Conservation (phyloP, 208 protist genomes). For the Acanthamoeba pearcei region DNA sequence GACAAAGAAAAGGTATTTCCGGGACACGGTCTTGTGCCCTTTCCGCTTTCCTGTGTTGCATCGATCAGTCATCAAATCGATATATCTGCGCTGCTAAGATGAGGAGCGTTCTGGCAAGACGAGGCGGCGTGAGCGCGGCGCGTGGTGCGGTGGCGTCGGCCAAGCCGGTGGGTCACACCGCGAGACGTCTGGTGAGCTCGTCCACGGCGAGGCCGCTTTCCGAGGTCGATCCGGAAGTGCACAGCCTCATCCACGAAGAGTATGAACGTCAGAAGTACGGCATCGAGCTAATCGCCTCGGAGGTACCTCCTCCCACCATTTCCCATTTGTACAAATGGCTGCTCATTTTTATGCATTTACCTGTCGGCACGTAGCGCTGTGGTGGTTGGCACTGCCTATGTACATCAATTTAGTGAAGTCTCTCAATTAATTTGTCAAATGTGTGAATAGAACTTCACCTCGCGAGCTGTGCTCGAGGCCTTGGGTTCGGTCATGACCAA, state of each 20-base stretch:
- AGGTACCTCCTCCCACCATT: conserved; percentile 82
- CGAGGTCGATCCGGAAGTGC: conserved; percentile 90
- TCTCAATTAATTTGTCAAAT: not conserved
- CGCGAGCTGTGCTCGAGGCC: conserved; percentile 89
- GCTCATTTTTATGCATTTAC: not conserved
- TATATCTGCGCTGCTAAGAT: not conserved
- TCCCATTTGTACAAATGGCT: not conserved
- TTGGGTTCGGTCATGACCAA: conserved; percentile 91
- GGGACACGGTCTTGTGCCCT: not conserved
- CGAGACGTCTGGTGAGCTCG: not conserved
- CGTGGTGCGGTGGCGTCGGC: not conserved
- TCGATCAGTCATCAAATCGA: not conserved
- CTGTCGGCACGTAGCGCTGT: too few relatives aligned
- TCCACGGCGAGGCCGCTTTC: conserved; percentile 77
- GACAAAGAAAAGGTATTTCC: not conserved
- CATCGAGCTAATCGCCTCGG: conserved; percentile 95
- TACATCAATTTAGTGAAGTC: not conserved
- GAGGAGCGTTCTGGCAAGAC: not conserved
- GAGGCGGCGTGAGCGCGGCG: not conserved
- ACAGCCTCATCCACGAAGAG: conserved; percentile 89
- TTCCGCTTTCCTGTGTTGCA: not conserved
- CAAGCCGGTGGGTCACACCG: not conserved
- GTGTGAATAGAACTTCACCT: conserved; percentile 95
- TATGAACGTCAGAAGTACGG: conserved; percentile 91
- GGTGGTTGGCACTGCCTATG: not conserved